Percentiles rank a stretch among this genome's conserved stretches.
These are phyloP conservation scores for Annulohypoxylon truncatum DNA, from an alignment of 2,329 filamentous ascomycete genomes.

Conservation along the genomic window DNA sequence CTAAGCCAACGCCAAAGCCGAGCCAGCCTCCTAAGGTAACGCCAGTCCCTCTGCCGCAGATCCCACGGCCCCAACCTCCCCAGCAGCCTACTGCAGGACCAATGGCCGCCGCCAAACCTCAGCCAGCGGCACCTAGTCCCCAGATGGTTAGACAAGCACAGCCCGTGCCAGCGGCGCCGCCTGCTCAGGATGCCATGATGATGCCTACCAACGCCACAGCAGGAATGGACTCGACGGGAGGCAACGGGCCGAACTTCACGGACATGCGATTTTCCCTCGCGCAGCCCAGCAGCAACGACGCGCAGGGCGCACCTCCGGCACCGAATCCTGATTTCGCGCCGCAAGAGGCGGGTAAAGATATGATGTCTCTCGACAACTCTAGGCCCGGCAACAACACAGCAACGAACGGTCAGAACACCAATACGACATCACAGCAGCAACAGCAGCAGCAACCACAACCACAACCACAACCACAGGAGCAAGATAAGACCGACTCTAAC, in stretches of 20 bases:
- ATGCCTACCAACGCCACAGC: conserved; percentile 29
- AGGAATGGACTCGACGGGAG: conserved; percentile 35
- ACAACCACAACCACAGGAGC: too few relatives aligned
- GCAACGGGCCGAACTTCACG: conserved; percentile 63
- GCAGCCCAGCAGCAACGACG: conserved; percentile 53
- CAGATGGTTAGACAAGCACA: conserved; percentile 30
- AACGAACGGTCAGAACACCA: conserved; percentile 16
- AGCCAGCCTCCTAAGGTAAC: conserved; percentile 43
- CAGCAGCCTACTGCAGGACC: conserved; percentile 36
- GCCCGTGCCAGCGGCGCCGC: conserved; percentile 37
- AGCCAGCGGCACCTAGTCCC: conserved; percentile 29
- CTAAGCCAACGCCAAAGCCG: conserved; percentile 37
- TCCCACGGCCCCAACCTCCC: conserved; percentile 41
- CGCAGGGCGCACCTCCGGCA: conserved; percentile 46
- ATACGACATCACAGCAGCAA: conserved; percentile 21
- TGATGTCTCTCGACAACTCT: conserved; percentile 36
- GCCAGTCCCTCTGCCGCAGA: conserved; percentile 46
- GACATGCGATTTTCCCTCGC: conserved; percentile 68
- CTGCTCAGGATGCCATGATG: conserved; percentile 39
- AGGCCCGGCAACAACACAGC: conserved; percentile 25
- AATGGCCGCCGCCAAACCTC: conserved; percentile 32
- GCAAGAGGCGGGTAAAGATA: conserved; percentile 42
- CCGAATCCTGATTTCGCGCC: conserved; percentile 57
- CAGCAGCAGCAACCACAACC: conserved; percentile 30
- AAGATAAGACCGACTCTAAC: conserved; percentile 48